Percentiles rank a stretch among this genome's conserved stretches.
Conservation (phyloP, 164 flowering plant genomes). For the Taxillus chinensis region DNA sequence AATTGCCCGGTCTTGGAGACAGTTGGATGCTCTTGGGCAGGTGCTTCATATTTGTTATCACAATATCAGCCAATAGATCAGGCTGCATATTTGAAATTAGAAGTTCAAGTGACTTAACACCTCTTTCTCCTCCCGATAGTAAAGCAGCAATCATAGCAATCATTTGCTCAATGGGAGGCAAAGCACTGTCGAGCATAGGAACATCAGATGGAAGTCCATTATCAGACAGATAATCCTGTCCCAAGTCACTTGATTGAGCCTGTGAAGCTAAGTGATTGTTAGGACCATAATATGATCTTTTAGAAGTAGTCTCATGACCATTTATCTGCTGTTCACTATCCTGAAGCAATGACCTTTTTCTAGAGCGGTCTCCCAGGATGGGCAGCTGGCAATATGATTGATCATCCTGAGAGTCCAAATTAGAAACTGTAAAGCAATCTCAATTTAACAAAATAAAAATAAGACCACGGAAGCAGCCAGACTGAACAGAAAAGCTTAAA, state of each 20-base stretch:
- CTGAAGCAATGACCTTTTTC: conserved; percentile 40
- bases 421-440: neutral
- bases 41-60: conserved; percentile 87
- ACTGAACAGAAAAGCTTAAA: neutral
- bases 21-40: conserved; percentile 62
- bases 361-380: conserved; percentile 32
- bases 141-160: conserved; percentile 93
- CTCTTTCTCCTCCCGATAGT: conserved; percentile 94
- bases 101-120: conserved; percentile 82
- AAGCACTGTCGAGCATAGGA: conserved; percentile 36
- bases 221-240: conserved; percentile 27
- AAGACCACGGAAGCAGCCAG: conserved; percentile 1
- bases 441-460: conserved; percentile 3
- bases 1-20: conserved; percentile 34
- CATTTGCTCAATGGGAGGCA: conserved; percentile 90
- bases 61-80: conserved; percentile 93
- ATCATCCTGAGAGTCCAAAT: conserved; percentile 53
- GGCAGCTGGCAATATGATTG: conserved; percentile 28
- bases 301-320: conserved; percentile 38
- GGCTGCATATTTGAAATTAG: conserved; percentile 82
- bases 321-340: conserved; percentile 37
- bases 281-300: conserved; percentile 40
- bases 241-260: conserved; percentile 31
- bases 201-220: conserved; percentile 48
- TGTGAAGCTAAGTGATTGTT: conserved; percentile 15